Conservation (phyloP, 1,284 basidiomycete genomes). For the Salmacisia buchloeana region DNA sequence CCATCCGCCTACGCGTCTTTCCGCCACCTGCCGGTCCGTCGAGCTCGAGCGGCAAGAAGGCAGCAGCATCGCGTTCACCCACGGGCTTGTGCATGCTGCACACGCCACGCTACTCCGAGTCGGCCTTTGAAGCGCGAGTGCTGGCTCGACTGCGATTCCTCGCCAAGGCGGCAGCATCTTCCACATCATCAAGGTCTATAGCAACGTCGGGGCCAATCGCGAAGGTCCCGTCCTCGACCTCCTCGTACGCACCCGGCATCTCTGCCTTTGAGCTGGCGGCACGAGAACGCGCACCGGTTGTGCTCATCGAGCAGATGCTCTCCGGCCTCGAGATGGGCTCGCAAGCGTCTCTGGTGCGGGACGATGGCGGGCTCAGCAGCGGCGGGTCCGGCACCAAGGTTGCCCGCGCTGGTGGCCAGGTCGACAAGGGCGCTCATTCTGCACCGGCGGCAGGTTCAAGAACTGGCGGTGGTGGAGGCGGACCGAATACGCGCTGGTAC, state of each 20-base stretch:
- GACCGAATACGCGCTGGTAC: not conserved
- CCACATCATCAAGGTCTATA: constrained; percentile 18
- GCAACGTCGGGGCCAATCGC: constrained; percentile 21
- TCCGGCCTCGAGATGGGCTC: constrained; percentile 27
- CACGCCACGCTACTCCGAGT: constrained; percentile 59
- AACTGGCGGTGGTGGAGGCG: not conserved
- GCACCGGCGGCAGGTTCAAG: not conserved
- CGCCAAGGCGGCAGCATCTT: not conserved
- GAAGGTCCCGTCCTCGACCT: no score
- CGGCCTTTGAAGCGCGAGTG: constrained; percentile 29
- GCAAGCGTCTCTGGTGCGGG: constrained; percentile 31
- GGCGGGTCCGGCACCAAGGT: not conserved
- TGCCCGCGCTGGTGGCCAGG: no score
- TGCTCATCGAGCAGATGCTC: constrained; percentile 40
- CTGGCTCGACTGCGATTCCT: constrained; percentile 6
- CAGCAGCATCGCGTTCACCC: not conserved
- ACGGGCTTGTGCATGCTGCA: constrained; percentile 74
- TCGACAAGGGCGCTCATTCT: not conserved
- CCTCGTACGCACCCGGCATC: constrained; percentile 19
- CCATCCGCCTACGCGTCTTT: constrained; percentile 56
- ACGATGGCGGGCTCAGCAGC: constrained; percentile 32
- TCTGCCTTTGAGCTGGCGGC: constrained; percentile 38
- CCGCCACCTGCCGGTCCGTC: constrained; percentile 61
- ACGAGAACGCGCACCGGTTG: constrained; percentile 28
- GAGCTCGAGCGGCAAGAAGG: not conserved